These are phyloP conservation scores for Emergomyces africanus DNA, from an alignment of 2,329 filamentous ascomycete species.

Conservation along the genomic window DNA sequence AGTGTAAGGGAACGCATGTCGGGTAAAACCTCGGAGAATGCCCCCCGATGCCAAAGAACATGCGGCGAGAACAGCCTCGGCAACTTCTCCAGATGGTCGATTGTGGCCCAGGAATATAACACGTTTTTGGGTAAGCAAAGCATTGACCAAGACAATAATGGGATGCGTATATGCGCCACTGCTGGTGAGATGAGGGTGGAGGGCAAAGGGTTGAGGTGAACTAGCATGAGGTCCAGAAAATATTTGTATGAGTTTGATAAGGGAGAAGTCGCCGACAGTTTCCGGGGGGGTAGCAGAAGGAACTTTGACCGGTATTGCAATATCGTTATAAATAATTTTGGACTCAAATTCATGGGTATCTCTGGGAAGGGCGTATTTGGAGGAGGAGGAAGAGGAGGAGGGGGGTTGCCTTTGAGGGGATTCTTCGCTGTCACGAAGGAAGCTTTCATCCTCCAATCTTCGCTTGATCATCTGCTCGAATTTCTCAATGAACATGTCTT, in stretches of 20 bases:
- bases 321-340: constrained; percentile 88
- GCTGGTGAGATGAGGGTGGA: constrained; percentile 88
- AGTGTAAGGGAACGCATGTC: constrained; percentile 95
- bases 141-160: constrained; percentile 88
- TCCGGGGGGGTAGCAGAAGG: constrained; percentile 88
- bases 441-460: constrained; percentile 54
- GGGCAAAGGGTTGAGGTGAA: constrained; percentile 67
- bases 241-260: constrained; percentile 93
- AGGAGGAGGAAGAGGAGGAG: constrained; percentile 33
- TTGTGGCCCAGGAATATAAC: constrained; percentile 95
- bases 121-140: constrained; percentile 87
- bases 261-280: constrained; percentile 92
- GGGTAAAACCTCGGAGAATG: constrained; percentile 81
- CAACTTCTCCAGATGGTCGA: constrained; percentile 87
- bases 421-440: constrained; percentile 13
- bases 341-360: constrained; percentile 98
- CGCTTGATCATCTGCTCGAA: constrained; percentile 90
- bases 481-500: constrained; percentile 94
- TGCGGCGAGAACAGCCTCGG: constrained; percentile 94
- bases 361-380: constrained; percentile 64
- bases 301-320: constrained; percentile 93
- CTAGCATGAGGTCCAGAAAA: constrained; percentile 77
- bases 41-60: constrained; percentile 89
- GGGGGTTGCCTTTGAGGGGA: constrained; percentile 35
- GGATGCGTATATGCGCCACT: constrained; percentile 83